Conservation (phyloP, 148 eudicot species). For the Suaeda aralocaspica region DNA sequence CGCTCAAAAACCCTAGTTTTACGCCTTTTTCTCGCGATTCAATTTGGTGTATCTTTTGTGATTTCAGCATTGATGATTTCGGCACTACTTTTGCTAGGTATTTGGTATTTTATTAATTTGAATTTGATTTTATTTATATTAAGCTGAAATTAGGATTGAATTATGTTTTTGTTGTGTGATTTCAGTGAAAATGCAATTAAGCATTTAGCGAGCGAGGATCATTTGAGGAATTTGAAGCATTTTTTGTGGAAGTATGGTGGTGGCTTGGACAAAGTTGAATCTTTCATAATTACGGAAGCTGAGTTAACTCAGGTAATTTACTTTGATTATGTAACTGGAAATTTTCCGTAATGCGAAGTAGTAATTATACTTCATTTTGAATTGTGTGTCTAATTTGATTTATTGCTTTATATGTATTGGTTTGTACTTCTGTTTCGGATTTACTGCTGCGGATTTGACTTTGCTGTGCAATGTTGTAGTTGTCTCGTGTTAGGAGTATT, state of each 20-base stretch:
- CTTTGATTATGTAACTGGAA: not conserved
- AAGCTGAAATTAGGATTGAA: too few species aligned
- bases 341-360: not conserved
- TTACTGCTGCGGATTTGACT: too few species aligned
- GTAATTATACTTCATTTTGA: not conserved
- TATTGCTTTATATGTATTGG: too few species aligned
- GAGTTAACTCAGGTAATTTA: conserved; percentile 64
- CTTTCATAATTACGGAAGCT: conserved; percentile 47
- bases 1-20: conserved; percentile 51
- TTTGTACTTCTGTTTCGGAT: too few species aligned
- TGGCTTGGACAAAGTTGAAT: conserved; percentile 58
- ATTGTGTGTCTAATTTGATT: not conserved
- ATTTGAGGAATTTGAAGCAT: conserved; percentile 72
- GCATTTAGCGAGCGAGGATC: conserved; percentile 75
- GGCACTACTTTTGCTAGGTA: conserved; percentile 53
- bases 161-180: conserved; percentile 14
- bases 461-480: too few species aligned
- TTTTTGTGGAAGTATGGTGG: conserved; percentile 88
- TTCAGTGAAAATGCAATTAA: conserved; percentile 63
- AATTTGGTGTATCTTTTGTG: conserved; percentile 86
- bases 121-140: not conserved
- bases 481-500: too few species aligned
- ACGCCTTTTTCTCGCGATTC: conserved; percentile 32
- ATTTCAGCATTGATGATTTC: conserved; percentile 40
- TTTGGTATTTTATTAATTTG: conserved; percentile 1